Conservation (phyloP, 2,329 filamentous ascomycete species). For the Fusarium scirpi region DNA sequence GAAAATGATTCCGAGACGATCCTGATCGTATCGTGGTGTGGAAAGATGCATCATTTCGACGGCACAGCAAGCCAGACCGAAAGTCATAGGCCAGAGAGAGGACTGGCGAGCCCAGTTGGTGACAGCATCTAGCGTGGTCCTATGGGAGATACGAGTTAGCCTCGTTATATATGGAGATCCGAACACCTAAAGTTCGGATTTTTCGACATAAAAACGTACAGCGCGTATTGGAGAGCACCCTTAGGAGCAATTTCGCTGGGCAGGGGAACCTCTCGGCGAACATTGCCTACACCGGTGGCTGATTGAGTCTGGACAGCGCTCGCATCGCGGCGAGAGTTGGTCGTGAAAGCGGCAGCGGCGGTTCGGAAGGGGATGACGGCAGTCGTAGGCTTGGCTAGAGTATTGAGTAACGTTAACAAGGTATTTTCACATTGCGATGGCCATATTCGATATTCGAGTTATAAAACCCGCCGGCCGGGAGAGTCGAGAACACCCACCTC, state of each 20-base stretch:
- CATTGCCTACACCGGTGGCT: slow-evolving; percentile 65
- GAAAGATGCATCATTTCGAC: slow-evolving; percentile 95
- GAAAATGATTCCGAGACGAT: slow-evolving; percentile 91
- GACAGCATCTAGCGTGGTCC: slow-evolving; percentile 81
- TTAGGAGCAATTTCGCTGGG: slow-evolving; percentile 84
- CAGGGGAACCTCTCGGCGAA: slow-evolving; percentile 78
- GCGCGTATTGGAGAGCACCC: slow-evolving; percentile 84
- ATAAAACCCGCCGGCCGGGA: slow-evolving; percentile 41
- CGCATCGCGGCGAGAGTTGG: slow-evolving; percentile 74
- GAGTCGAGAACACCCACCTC: slow-evolving; percentile 56
- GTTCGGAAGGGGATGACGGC: slow-evolving; percentile 73
- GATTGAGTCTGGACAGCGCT: slow-evolving; percentile 66
- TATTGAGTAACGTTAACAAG: slow-evolving; percentile 17
- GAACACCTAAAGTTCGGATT: not conserved
- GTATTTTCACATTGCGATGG: slow-evolving; percentile 12
- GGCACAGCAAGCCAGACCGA: slow-evolving; percentile 89
- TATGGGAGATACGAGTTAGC: slow-evolving; percentile 50
- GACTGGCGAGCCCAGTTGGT: slow-evolving; percentile 87
- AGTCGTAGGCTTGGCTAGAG: slow-evolving; percentile 72
- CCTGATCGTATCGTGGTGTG: slow-evolving; percentile 89
- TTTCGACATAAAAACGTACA: slow-evolving; percentile 68
- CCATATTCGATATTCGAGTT: slow-evolving; percentile 20
- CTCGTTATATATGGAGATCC: not conserved
- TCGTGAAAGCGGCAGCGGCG: slow-evolving; percentile 72
- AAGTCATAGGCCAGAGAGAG: slow-evolving; percentile 90